These are phyloP conservation scores for Boletus rufocinnamomeus DNA, from an alignment of 768 basidiomycete genomes.

Conservation along the genomic window DNA sequence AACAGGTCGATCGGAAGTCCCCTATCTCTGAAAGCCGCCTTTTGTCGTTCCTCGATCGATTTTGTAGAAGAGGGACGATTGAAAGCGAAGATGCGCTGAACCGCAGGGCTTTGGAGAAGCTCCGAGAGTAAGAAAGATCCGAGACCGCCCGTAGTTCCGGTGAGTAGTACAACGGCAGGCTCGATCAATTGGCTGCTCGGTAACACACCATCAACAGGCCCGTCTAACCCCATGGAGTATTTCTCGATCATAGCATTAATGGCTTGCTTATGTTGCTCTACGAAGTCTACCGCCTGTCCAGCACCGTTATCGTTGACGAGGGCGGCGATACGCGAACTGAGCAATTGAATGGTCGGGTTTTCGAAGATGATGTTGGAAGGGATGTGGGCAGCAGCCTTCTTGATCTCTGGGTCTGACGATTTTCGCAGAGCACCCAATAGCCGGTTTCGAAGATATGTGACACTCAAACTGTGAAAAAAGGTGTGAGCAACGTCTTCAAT, in stretches of 20 bases:
- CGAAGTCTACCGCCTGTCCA: neutral
- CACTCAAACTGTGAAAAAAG: conserved; percentile 26
- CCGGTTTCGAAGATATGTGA: conserved; percentile 31
- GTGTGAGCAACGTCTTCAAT: neutral
- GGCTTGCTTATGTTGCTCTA: conserved; percentile 13
- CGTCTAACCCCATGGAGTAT: conserved; percentile 32
- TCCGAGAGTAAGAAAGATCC: conserved; percentile 39
- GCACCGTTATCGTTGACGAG: conserved; percentile 7
- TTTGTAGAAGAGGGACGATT: conserved; percentile 32
- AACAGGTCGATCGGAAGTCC: conserved; percentile 33
- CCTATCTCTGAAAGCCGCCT: conserved; percentile 31
- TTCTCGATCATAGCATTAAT: conserved; percentile 45
- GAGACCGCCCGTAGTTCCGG: conserved; percentile 44
- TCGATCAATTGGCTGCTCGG: conserved; percentile 6
- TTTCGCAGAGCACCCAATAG: conserved; percentile 31
- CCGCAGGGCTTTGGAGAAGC: conserved; percentile 25
- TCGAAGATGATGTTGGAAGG: conserved; percentile 37
- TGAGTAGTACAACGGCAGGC: conserved; percentile 37
- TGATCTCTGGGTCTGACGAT: conserved; percentile 31
- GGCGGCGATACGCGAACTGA: conserved; percentile 27
- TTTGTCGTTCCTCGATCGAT: conserved; percentile 31
- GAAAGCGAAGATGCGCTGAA: conserved; percentile 35
- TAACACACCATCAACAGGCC: conserved; percentile 13
- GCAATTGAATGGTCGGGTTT: conserved; percentile 42
- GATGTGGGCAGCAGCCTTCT: conserved; percentile 29